Conservation (phyloP, 2,329 filamentous ascomycete genomes). For the Trichophyton benhamiae region DNA sequence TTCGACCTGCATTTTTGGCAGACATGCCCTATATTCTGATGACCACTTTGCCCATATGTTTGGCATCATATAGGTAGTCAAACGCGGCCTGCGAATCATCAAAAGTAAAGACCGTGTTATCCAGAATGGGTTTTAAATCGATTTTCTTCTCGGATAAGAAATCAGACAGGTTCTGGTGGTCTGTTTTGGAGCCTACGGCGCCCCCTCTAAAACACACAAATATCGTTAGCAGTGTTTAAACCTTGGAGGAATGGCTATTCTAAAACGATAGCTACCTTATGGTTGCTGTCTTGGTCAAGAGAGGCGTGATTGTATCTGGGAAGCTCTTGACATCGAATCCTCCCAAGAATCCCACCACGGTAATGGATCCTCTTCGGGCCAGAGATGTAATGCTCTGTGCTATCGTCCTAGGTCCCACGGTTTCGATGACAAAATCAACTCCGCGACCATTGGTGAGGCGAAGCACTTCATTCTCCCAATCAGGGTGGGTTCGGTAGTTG, state of each 20-base stretch:
- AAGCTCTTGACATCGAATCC: not conserved
- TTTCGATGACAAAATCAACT: slow-evolving; percentile 41
- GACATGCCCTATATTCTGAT: slow-evolving; percentile 27
- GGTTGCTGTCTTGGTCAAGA: slow-evolving; percentile 42
- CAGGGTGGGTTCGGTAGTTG: slow-evolving; percentile 35
- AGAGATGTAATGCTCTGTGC: slow-evolving; percentile 35
- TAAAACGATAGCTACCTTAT: slow-evolving; percentile 47
- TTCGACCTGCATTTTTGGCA: not conserved
- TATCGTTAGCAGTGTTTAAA: not conserved
- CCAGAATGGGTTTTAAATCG: slow-evolving; percentile 33
- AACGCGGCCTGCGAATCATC: slow-evolving; percentile 42
- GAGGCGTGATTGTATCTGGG: not conserved
- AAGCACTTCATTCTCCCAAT: slow-evolving; percentile 38
- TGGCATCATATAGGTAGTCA: slow-evolving; percentile 39
- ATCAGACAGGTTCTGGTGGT: slow-evolving; percentile 23
- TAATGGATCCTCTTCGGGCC: not conserved
- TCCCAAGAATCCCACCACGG: not conserved
- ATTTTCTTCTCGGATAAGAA: slow-evolving; percentile 26
- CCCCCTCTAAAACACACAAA: not conserved
- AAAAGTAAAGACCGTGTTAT: slow-evolving; percentile 41
- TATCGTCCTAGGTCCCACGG: slow-evolving; percentile 31
- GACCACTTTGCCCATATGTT: slow-evolving; percentile 46
- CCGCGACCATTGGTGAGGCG: slow-evolving; percentile 35
- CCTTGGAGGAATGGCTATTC: not conserved
- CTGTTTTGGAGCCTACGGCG: not conserved